Base-by-base conservation (phyloP, 164 flowering plant genomes). In the Macadamia tetraphylla region DNA sequence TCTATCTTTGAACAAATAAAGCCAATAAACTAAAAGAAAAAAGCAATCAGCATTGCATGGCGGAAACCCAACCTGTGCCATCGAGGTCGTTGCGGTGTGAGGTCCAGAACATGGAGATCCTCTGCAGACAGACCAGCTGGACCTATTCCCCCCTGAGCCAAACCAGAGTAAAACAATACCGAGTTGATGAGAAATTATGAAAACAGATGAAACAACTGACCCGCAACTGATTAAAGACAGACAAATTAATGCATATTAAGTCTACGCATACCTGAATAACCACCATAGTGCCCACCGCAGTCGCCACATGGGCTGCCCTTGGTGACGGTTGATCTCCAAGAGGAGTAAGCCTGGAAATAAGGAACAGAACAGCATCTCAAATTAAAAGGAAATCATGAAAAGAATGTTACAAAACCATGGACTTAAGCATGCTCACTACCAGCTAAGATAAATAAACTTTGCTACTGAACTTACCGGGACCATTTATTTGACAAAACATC, bases 261-360 rank as follows among this genome's bases (percentile, higher is more conserved):
- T n/a, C 58, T 10, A 56, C 30, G 30, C 76, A 73, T 53, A 92
- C 99, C 98, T 95, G 99, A 74, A 95, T 92, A 65, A 95, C 99
- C 44, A 95, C 99, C 99, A 95, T 95, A 46, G 99, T 95, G 61
- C 99, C 99, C 29, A 95, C 99, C 57, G 99, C 98, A 76, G 98
- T 92, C 60, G 98, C 99, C 58, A 91, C 99, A 78, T 95, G 99
- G 43, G 99, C 99, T 18, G 99, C 99, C 79, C 99, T 87, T n/a
- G 98, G 98, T 23, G 99, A 90, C 18, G 99, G 99, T 69, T 92
- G 99, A 62, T 95, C 99, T 68, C 99, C 99, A 69, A 83, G 82
- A 40, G 99, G 98, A 73, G 82, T 86, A 30, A 95, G 82, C 82
- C 99, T 95, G 81, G 59, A 74, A 67, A 69, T 65, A 63, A 66